Conservation (phyloP, 2,329 filamentous ascomycete species). For the Claviceps monticola region DNA sequence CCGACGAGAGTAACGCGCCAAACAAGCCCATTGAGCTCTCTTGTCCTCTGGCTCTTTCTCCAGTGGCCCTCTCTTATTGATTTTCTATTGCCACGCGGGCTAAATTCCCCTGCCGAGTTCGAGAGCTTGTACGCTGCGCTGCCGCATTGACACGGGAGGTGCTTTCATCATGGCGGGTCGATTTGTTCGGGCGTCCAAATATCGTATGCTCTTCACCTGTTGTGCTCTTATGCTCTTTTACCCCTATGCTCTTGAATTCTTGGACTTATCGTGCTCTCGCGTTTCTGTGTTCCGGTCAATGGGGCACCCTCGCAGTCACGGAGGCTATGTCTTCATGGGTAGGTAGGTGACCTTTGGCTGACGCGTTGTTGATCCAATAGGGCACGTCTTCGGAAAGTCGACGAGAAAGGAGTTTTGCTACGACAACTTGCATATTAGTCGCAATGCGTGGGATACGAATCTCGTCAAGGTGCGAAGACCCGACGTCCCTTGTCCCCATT, state of each 20-base stretch:
- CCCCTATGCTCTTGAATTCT: neutral
- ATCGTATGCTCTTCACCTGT: slow-evolving; percentile 37
- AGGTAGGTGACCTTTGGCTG: neutral
- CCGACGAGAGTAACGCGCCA: too few species aligned
- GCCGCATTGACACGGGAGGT: slow-evolving; percentile 5
- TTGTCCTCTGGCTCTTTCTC: slow-evolving; percentile 1
- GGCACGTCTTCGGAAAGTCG: slow-evolving; percentile 94
- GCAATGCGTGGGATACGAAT: slow-evolving; percentile 99
- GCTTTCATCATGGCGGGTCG: slow-evolving; percentile 41
- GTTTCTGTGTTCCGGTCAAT: neutral
- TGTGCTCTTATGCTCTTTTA: neutral
- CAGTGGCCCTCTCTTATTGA: neutral
- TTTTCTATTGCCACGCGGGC: neutral
- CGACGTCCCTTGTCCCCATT: neutral
- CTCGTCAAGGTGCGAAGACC: slow-evolving; percentile 65
- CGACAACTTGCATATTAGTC: slow-evolving; percentile 92
- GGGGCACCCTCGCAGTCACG: too few species aligned
- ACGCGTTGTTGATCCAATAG: slow-evolving; percentile 30
- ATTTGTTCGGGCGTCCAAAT: slow-evolving; percentile 56
- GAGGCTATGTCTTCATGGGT: neutral
- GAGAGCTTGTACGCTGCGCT: slow-evolving; percentile 2
- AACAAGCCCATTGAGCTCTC: slow-evolving; percentile 5
- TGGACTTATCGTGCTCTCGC: too few species aligned
- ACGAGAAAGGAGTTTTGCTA: slow-evolving; percentile 97
- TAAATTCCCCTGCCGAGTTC: neutral